These are phyloP conservation scores for Ormosia semicastrata DNA, from an alignment of 306 rosid species.

Conservation along the genomic window DNA sequence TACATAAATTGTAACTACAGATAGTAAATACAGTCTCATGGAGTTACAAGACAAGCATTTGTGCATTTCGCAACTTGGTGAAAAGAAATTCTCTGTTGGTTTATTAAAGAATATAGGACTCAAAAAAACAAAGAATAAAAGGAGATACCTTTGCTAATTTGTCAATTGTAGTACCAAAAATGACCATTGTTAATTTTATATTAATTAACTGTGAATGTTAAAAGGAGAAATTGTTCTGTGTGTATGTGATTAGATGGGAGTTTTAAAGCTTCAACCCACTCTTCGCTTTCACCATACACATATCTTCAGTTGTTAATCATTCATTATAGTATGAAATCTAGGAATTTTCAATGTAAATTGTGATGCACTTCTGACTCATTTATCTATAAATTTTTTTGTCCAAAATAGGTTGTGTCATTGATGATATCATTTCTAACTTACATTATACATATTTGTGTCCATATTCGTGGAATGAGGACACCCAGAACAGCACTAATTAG, in stretches of 20 bases:
- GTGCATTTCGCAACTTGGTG: background rate
- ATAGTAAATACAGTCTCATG: background rate
- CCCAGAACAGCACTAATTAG: background rate
- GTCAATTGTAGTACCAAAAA: too few species aligned
- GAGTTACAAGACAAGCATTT: background rate
- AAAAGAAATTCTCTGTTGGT: background rate
- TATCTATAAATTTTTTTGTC: background rate
- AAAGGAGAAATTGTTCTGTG: too few species aligned
- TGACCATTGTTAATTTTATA: too few species aligned
- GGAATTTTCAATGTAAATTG: background rate
- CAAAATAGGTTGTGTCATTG: background rate
- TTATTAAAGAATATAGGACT: background rate
- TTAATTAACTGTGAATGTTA: too few species aligned
- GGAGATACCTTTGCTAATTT: too few species aligned
- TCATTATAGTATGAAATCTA: background rate
- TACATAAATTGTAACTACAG: background rate
- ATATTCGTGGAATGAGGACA: conserved; percentile 1
- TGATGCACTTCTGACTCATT: background rate
- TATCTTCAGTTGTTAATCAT: background rate
- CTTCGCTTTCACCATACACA: background rate
- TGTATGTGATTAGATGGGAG: too few species aligned
- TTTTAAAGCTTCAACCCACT: too few species aligned
- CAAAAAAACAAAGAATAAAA: too few species aligned
- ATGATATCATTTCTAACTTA: background rate
- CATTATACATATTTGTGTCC: background rate